Conservation (phyloP, 1,139 yeast genomes). For the Pichia sp. region DNA sequence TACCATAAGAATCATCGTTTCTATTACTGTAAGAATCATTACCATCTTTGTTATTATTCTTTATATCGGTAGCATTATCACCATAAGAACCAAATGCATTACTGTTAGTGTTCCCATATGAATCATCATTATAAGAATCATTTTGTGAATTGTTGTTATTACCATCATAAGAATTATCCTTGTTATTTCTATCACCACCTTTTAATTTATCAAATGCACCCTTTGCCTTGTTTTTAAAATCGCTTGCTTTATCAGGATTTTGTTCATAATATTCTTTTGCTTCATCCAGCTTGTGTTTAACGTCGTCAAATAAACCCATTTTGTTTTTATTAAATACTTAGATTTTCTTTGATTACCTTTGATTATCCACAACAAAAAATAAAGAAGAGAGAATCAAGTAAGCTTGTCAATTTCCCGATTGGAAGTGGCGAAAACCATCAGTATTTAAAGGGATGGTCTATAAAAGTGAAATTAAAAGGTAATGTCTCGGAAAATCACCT, state of each 20-base stretch:
- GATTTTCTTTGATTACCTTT: too few relatives aligned
- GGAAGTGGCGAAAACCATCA: too few relatives aligned
- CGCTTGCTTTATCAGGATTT: conserved; percentile 11
- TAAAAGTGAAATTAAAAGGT: too few relatives aligned
- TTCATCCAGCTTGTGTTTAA: conserved; percentile 12
- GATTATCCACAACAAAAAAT: too few relatives aligned
- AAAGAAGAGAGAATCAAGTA: too few relatives aligned
- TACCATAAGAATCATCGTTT: conserved; percentile 13
- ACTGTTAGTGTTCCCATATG: neutral
- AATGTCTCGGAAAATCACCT: too few relatives aligned
- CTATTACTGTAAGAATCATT: conserved; percentile 15
- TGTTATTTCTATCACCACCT: conserved; percentile 4
- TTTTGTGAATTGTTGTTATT: neutral
- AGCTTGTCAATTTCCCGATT: too few relatives aligned
- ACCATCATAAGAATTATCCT: neutral
- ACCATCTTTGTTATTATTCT: conserved; percentile 15
- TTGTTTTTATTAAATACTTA: conserved; percentile 11
- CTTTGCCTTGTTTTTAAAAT: conserved; percentile 17
- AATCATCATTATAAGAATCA: neutral
- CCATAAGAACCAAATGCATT: conserved; percentile 5
- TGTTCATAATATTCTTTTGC: conserved; percentile 24
- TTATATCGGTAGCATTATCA: conserved; percentile 2
- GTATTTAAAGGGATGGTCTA: too few relatives aligned
- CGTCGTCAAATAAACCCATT: conserved; percentile 28
- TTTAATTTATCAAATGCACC: conserved; percentile 22